Base-by-base conservation (phyloP, 2,329 filamentous ascomycete species). In the Botrytis sinoallii region DNA sequence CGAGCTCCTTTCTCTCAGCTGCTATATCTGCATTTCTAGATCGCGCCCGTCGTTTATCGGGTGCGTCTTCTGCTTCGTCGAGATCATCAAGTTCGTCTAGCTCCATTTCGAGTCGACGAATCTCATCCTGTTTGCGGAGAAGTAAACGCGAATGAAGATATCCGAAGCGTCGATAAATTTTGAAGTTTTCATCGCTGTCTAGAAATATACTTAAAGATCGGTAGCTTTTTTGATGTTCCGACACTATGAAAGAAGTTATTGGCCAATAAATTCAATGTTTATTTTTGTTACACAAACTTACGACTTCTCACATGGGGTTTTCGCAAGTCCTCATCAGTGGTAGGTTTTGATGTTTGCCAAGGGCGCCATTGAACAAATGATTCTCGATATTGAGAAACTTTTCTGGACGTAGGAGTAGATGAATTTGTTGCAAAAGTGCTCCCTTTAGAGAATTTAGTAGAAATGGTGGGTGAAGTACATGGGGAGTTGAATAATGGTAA, bases 101-200 rank as follows among this genome's bases (percentile, higher is more conserved):
- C 25, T 77, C 75, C 29, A 63, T 55, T 72, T 79, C 78, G 10
- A 79, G 65, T 22, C 63, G 44, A 18, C 77, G 61, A 25, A 79
- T 59, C 42, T 78, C 69, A 29, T 78, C 77, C 60, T 79, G 78
- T 63, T 75, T 77, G 22, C 73, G 61, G 1, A 79, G 70, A 1
- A 84, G 76, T 0, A 85, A 67, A 1, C 84, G 79, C 0, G 82
- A 77, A 64, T 84, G 83, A 0, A 85, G 75, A 60, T 80, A 83
- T 3, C 83, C 83, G 64, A 85, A 85, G 1, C 83, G 78, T 8
- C 84, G 80, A 74, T 83, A 85, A 3, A 85, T 72, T 77, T 82
- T 82, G 72, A 84, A 85, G 40, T 80, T 79, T 10, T 84, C 81
- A 73, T 84, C 82, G 73, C 83, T 84, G 72, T 84, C 82, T 0